Conservation (phyloP, 2,329 filamentous ascomycete species). For the Diaporthe sp. region DNA sequence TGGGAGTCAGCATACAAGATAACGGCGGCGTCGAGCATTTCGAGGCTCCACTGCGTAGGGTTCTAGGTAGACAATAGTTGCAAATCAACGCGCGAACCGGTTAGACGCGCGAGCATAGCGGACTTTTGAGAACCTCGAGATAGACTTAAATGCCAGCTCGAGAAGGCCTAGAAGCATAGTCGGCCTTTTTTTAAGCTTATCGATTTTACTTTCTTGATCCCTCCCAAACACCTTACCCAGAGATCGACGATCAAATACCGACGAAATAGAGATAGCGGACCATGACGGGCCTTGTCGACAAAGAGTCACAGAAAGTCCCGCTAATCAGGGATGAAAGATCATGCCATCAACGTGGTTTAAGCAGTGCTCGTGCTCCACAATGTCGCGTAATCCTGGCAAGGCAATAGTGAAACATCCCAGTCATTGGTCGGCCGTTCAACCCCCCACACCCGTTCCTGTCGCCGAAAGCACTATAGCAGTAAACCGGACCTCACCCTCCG, state of each 20-base stretch:
- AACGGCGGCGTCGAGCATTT: too few relatives aligned
- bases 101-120: too few relatives aligned
- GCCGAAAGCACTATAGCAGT: not conserved
- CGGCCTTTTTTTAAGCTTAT: not conserved
- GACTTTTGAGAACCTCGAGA: too few relatives aligned
- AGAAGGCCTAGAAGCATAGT: not conserved
- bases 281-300: not conserved
- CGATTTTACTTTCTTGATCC: not conserved
- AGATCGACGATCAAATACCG: slow-evolving; percentile 5
- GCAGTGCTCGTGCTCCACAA: not conserved
- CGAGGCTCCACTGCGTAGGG: not conserved
- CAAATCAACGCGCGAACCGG: not conserved
- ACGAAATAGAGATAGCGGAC: not conserved
- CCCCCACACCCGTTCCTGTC: not conserved
- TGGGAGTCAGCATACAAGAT: not conserved
- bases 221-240: not conserved
- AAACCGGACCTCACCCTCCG: slow-evolving; percentile 11
- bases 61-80: accelerated
- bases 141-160: not conserved
- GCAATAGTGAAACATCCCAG: not conserved
- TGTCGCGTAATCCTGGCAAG: not conserved
- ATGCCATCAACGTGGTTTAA: not conserved
- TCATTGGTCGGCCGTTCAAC: not conserved
- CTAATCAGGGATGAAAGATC: slow-evolving; percentile 7
- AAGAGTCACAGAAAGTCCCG: not conserved